Conservation (phyloP, 164 flowering plant species). For the Chimonanthus salicifolius region DNA sequence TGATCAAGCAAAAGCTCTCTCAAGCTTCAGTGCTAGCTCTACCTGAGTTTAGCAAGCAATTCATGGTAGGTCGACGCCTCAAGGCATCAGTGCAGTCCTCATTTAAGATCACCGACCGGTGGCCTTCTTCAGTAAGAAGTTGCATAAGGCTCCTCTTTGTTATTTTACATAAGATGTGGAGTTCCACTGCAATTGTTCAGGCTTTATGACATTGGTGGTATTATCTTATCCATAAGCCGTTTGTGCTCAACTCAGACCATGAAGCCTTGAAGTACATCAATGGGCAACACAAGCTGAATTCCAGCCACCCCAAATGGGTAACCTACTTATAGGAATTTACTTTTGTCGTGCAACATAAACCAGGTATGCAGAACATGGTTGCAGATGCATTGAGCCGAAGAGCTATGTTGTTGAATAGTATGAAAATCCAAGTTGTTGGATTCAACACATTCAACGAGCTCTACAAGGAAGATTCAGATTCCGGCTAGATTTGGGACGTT, state of each 20-base stretch:
- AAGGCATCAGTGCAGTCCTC: neutral
- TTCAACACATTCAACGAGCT: no score
- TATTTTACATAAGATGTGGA: neutral
- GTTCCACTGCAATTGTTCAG: neutral
- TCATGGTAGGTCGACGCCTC: neutral
- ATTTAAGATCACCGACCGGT: neutral
- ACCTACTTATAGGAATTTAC: neutral
- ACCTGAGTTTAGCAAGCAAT: neutral
- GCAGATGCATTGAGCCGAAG: neutral
- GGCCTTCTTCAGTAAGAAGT: constrained; percentile 1
- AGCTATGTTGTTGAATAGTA: neutral
- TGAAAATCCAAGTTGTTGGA: no score
- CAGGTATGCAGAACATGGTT: neutral
- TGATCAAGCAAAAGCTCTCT: neutral
- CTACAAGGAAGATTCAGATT: no score
- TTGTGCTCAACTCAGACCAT: neutral
- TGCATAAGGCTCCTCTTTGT: neutral
- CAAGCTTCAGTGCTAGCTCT: neutral
- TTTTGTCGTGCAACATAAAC: neutral
- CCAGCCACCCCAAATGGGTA: neutral
- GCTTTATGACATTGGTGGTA: neutral
- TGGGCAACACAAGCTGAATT: neutral
- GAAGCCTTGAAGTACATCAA: neutral
- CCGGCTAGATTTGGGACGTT: no score
- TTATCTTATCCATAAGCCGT: neutral